phyloP scores from a whole-genome alignment of 2,329 filamentous ascomycete species.

The Neospermospora avenae region DNA sequence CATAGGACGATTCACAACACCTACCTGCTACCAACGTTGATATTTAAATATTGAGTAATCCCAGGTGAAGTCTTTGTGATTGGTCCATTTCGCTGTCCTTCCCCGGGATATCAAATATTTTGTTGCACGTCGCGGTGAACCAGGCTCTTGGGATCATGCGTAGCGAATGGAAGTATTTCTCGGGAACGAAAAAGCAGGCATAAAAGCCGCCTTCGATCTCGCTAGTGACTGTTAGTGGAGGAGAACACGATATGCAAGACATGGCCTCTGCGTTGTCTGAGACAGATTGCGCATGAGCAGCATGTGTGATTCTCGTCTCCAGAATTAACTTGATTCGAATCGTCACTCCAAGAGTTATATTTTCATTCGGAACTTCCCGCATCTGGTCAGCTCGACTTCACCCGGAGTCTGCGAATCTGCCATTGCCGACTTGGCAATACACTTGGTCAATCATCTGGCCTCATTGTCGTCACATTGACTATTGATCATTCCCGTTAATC shows the following conservation, averaged over 20 bases:
- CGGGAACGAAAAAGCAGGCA: neutral
- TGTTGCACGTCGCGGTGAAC: neutral
- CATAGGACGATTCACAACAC: too few relatives aligned
- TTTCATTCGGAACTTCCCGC: neutral
- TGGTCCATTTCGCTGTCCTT: neutral
- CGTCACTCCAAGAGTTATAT: neutral
- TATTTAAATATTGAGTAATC: too few relatives aligned
- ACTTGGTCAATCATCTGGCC: neutral
- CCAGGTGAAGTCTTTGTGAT: too few relatives aligned
- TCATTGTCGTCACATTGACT: neutral
- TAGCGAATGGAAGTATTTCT: neutral
- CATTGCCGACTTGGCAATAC: neutral
- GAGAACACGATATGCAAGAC: neutral
- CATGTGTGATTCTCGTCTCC: neutral
- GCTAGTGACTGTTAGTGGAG: neutral
- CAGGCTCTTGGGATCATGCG: neutral
- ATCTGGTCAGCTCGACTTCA: neutral
- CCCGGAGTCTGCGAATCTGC: neutral
- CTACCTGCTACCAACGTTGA: too few relatives aligned
- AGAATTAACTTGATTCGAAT: neutral
- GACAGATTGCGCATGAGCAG: neutral
- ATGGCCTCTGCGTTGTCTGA: neutral
- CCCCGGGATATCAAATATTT: neutral
- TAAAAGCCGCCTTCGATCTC: too few relatives aligned
- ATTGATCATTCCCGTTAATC: neutral